Percentiles rank a stretch among this genome's conserved stretches.
Evolutionary conservation across 768 basidiomycete genomes (phyloP).

Genomic region (Galerina marginata): DNA sequence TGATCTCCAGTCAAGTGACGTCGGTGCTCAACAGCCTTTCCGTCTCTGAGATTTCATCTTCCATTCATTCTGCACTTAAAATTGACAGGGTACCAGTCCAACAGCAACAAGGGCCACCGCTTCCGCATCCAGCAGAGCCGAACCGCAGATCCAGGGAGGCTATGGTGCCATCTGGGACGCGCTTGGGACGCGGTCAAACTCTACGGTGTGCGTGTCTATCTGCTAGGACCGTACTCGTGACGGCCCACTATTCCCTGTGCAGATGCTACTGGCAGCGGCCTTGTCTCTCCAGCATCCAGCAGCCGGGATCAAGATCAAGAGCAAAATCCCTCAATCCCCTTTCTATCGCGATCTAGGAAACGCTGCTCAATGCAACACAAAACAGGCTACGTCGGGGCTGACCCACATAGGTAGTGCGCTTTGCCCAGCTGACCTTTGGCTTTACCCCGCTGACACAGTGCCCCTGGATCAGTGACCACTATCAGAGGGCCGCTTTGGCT

Average conservation of each 20-base stretch:
- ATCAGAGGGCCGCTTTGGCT: constrained; percentile 2
- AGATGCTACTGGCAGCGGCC: background rate
- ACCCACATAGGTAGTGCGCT: constrained; percentile 5
- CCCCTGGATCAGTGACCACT: constrained; percentile 1
- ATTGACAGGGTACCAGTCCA: constrained; percentile 7
- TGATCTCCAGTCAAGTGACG: constrained; percentile 8
- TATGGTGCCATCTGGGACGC: background rate
- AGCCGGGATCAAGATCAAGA: background rate
- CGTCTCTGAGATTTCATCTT: constrained; percentile 1
- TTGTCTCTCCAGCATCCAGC: background rate
- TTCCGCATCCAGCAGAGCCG: constrained; percentile 18
- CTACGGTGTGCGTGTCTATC: background rate
- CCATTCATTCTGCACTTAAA: constrained; percentile 8
- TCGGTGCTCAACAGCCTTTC: constrained; percentile 1
- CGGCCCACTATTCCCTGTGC: background rate
- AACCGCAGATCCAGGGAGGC: background rate
- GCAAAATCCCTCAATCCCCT: background rate
- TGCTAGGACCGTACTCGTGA: background rate
- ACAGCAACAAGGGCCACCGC: constrained; percentile 16
- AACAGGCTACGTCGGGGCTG: background rate
- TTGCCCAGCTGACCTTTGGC: constrained; percentile 6
- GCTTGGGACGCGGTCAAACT: background rate
- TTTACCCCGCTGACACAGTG: background rate
- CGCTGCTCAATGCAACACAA: background rate
- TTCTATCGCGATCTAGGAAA: background rate